These are phyloP conservation scores for Venturia carpophila DNA, from an alignment of 2,329 filamentous ascomycete genomes.

Conservation along the genomic window DNA sequence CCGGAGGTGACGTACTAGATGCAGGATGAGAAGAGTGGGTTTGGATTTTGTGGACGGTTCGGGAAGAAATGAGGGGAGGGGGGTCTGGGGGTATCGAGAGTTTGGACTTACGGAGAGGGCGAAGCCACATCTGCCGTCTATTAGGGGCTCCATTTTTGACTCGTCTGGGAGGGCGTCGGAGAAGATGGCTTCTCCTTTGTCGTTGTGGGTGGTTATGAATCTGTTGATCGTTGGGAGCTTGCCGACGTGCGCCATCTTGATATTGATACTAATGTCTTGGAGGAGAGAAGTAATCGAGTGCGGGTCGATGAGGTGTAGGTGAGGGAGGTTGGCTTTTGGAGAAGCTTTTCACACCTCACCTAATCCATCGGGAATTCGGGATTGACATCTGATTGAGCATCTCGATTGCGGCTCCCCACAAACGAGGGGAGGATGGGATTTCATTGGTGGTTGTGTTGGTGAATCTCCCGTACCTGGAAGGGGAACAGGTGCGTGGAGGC, in stretches of 20 bases:
- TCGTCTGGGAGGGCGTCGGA: constrained; percentile 31
- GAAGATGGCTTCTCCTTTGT: constrained; percentile 32
- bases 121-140: constrained; percentile 15
- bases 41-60: not conserved
- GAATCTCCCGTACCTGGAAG: too few species aligned
- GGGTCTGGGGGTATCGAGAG: constrained; percentile 36
- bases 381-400: not conserved
- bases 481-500: not conserved
- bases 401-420: not conserved
- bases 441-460: not conserved
- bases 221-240: constrained; percentile 23
- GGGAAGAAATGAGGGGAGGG: constrained; percentile 15
- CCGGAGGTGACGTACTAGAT: constrained; percentile 39
- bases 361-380: not conserved
- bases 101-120: not conserved
- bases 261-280: too few species aligned
- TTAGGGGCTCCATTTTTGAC: constrained; percentile 26
- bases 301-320: not conserved
- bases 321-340: not conserved
- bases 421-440: not conserved
- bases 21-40: not conserved
- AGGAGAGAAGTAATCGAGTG: not conserved
- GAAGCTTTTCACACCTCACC: not conserved
- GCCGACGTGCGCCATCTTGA: constrained; percentile 19
- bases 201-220: constrained; percentile 32